A percentile compares a stretch with the other conserved stretches of the same genome.
Conservation (phyloP, 176 grass and related monocot genomes). For the Hyparrhenia diplandra region DNA sequence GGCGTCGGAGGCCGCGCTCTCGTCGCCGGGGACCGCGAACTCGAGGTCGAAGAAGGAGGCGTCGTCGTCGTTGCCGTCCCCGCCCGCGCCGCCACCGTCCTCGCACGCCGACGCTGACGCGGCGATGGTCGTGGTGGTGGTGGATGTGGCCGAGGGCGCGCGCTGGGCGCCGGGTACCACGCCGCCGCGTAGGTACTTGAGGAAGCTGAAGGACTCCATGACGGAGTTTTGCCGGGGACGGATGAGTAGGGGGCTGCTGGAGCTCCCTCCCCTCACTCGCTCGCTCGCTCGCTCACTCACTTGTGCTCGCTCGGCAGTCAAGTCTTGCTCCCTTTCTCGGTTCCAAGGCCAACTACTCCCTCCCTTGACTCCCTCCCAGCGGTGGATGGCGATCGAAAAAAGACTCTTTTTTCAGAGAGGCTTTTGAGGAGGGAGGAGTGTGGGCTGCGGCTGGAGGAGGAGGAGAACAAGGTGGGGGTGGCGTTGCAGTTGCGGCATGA, state of each 20-base stretch:
- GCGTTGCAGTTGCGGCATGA: constrained; percentile 11
- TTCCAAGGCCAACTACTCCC: background rate
- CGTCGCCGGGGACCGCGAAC: constrained; percentile 74
- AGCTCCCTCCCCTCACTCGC: too few species aligned
- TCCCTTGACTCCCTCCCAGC: too few species aligned
- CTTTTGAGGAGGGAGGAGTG: constrained; percentile 24
- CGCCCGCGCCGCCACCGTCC: constrained; percentile 35
- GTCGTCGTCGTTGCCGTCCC: constrained; percentile 53
- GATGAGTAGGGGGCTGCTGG: background rate
- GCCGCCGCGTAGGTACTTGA: constrained; percentile 81
- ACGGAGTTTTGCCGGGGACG: background rate
- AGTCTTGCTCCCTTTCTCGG: background rate
- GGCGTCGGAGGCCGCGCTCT: constrained; percentile 25
- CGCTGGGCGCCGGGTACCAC: constrained; percentile 17
- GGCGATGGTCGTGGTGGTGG: constrained; percentile 23
- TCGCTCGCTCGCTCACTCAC: background rate
- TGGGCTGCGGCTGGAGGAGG: background rate
- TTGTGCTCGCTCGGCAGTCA: background rate
- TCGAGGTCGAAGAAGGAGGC: constrained; percentile 97
- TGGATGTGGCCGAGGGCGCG: background rate
- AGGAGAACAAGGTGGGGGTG: background rate
- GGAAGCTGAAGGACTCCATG: constrained; percentile 89
- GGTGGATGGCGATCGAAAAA: background rate
- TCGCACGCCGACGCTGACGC: constrained; percentile 32
- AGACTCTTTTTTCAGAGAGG: constrained; percentile 5